Conservation (phyloP, 768 basidiomycete genomes). For the Tulasnella calospora region DNA sequence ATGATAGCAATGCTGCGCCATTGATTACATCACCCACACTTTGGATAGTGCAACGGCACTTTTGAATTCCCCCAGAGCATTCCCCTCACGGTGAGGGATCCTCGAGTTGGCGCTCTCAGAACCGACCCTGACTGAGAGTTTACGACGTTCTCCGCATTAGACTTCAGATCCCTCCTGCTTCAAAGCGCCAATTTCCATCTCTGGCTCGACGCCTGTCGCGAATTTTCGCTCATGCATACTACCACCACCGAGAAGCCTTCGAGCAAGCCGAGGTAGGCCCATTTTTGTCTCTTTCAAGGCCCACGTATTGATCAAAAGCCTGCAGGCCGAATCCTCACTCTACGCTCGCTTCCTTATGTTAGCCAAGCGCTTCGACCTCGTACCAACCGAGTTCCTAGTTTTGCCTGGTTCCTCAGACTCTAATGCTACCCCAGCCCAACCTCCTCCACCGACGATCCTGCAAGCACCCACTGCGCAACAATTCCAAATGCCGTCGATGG, state of each 20-base stretch:
- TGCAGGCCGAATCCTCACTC: conserved; percentile 71
- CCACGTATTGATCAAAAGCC: background rate
- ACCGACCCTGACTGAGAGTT: conserved; percentile 16
- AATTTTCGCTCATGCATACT: conserved; percentile 95
- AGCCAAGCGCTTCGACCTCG: conserved; percentile 72
- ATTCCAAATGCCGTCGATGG: background rate
- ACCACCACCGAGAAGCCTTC: conserved; percentile 87
- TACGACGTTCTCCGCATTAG: conserved; percentile 39
- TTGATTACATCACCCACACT: conserved; percentile 92
- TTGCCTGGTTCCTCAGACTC: conserved; percentile 30
- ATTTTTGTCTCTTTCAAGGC: background rate
- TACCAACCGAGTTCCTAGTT: conserved; percentile 76
- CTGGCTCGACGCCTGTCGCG: conserved; percentile 87
- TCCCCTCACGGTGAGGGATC: conserved; percentile 72
- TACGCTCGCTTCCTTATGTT: conserved; percentile 87
- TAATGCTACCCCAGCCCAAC: conserved; percentile 12
- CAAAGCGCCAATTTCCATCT: conserved; percentile 82
- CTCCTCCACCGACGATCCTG: background rate
- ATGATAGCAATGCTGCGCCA: conserved; percentile 87
- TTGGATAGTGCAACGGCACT: conserved; percentile 90
- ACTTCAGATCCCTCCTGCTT: conserved; percentile 72
- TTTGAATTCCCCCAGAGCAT: conserved; percentile 83
- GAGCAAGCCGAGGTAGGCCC: conserved; percentile 63
- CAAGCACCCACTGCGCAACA: background rate
- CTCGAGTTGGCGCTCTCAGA: conserved; percentile 28